Conservation (phyloP, 1,284 basidiomycete genomes). For the Leccinum pachyderme region DNA sequence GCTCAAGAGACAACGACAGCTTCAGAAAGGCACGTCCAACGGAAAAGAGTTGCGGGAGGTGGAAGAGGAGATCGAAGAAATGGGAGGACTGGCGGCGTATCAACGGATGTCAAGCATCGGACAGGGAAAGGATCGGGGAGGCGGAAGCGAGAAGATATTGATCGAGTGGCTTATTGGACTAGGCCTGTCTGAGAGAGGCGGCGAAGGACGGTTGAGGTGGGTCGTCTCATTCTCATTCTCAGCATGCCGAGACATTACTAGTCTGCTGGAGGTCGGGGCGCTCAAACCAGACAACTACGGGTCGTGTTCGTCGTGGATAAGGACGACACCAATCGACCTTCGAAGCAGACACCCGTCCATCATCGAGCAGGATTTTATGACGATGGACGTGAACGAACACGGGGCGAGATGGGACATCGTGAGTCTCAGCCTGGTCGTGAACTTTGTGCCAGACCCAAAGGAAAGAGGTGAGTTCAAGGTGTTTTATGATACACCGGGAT, state of each 20-base stretch:
- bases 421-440: slow-evolving; percentile 83
- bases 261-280: slow-evolving; percentile 85
- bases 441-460: slow-evolving; percentile 76
- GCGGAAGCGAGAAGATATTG: slow-evolving; percentile 79
- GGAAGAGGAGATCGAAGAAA: slow-evolving; percentile 55
- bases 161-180: slow-evolving; percentile 71
- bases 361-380: slow-evolving; percentile 77
- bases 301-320: slow-evolving; percentile 66
- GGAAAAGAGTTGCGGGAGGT: slow-evolving; percentile 45
- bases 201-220: slow-evolving; percentile 42
- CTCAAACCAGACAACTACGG: slow-evolving; percentile 79
- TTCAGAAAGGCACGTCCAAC: slow-evolving; percentile 35
- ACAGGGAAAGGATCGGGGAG: slow-evolving; percentile 77
- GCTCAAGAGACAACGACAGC: slow-evolving; percentile 55
- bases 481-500: neutral
- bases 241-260: slow-evolving; percentile 28
- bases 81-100: slow-evolving; percentile 78
- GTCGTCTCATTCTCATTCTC: slow-evolving; percentile 9
- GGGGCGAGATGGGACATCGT: slow-evolving; percentile 68
- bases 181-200: slow-evolving; percentile 35
- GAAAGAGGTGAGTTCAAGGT: slow-evolving; percentile 60
- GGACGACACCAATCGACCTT: slow-evolving; percentile 74
- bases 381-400: slow-evolving; percentile 50
- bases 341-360: slow-evolving; percentile 79
- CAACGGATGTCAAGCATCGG: slow-evolving; percentile 80